These are phyloP conservation scores for Thelonectria olida DNA, from an alignment of 2,329 filamentous ascomycete species.

Conservation along the genomic window DNA sequence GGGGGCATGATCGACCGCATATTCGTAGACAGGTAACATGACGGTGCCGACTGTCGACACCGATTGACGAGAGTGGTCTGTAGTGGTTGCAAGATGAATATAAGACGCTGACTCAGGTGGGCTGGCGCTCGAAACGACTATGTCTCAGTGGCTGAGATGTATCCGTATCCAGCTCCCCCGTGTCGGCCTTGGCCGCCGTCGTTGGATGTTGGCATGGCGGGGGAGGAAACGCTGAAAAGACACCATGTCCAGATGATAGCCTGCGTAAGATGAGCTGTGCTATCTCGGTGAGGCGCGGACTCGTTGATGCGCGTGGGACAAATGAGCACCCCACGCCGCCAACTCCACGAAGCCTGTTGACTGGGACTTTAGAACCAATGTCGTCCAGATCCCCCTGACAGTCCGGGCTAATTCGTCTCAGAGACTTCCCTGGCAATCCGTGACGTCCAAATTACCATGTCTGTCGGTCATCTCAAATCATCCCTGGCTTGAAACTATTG, in stretches of 20 bases:
- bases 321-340: slow-evolving; percentile 27
- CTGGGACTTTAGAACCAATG: not conserved
- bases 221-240: slow-evolving; percentile 20
- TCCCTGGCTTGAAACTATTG: slow-evolving; percentile 13
- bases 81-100: not conserved
- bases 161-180: slow-evolving; percentile 13
- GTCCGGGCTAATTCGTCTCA: slow-evolving; percentile 6
- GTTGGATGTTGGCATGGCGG: slow-evolving; percentile 24
- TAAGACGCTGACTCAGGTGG: slow-evolving; percentile 17
- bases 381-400: not conserved
- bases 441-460: slow-evolving; percentile 30
- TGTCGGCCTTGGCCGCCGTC: slow-evolving; percentile 23
- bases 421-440: slow-evolving; percentile 4
- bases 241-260: slow-evolving; percentile 29
- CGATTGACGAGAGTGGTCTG: slow-evolving; percentile 1
- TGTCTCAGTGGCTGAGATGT: slow-evolving; percentile 1
- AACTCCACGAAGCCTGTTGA: slow-evolving; percentile 22
- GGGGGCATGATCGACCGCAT: not conserved
- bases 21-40: not conserved
- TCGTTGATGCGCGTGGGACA: slow-evolving; percentile 16
- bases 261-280: slow-evolving; percentile 25
- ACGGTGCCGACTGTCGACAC: not conserved
- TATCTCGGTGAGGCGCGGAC: slow-evolving; percentile 31
- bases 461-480: slow-evolving; percentile 22
- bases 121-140: not conserved